These are phyloP conservation scores for Hemisphaericaspora lyxosophila DNA, from an alignment of 1,139 yeast genomes.

Conservation along the genomic window DNA sequence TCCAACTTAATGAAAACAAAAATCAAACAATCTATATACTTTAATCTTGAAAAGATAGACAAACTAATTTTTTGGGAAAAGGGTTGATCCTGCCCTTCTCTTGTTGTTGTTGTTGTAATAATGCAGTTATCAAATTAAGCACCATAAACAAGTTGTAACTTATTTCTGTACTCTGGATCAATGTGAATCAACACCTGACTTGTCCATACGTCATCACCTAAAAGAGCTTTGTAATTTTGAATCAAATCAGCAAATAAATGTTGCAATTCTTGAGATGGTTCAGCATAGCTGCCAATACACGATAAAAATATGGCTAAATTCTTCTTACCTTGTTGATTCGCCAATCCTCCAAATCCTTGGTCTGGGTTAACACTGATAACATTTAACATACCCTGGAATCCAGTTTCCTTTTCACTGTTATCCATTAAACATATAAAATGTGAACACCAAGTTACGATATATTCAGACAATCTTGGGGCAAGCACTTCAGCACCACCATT, in stretches of 20 bases:
- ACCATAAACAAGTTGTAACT: constrained; percentile 5
- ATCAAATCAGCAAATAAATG: constrained; percentile 46
- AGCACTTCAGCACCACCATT: constrained; percentile 56
- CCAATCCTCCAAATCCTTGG: constrained; percentile 52
- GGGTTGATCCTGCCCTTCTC: background rate
- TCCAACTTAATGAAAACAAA: background rate
- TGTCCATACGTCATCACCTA: constrained; percentile 45
- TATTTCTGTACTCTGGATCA: constrained; percentile 22
- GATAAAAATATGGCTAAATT: constrained; percentile 58
- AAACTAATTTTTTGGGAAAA: background rate
- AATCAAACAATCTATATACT: background rate
- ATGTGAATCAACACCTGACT: constrained; percentile 31
- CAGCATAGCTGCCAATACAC: constrained; percentile 61
- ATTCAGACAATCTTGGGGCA: constrained; percentile 56
- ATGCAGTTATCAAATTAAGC: background rate
- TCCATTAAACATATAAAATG: constrained; percentile 65
- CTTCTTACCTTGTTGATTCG: constrained; percentile 45
- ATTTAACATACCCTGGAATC: constrained; percentile 74
- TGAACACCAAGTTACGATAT: constrained; percentile 65
- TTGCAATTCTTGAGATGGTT: constrained; percentile 49
- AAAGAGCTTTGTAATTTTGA: constrained; percentile 45
- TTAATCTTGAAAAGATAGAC: background rate
- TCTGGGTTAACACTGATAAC: constrained; percentile 66
- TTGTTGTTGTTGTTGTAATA: background rate
- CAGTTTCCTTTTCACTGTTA: constrained; percentile 78